A percentile compares a stretch with the other conserved stretches of the same genome.
These are phyloP conservation scores for Pholiota adiposa DNA, from an alignment of 1,284 basidiomycete species.

Conservation along the genomic window DNA sequence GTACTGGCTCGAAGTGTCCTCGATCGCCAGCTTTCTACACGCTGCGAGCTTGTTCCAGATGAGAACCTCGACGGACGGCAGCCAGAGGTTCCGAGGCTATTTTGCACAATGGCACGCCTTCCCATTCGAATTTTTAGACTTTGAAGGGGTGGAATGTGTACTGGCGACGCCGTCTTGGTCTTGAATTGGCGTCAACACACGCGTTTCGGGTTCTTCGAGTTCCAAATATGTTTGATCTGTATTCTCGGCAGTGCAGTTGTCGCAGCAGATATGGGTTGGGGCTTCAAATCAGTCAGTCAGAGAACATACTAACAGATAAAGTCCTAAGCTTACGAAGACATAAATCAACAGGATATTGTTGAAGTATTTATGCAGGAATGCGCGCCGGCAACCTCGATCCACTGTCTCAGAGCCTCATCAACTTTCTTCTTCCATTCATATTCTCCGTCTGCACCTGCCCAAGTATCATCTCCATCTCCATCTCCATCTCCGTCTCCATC, in stretches of 20 bases:
- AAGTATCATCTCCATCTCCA: slow-evolving; percentile 34
- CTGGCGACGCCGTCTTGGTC: background rate
- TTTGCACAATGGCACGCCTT: slow-evolving; percentile 16
- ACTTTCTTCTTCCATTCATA: slow-evolving; percentile 27
- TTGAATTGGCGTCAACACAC: background rate
- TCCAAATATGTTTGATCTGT: background rate
- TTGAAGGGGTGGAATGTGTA: slow-evolving; percentile 17
- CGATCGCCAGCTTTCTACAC: slow-evolving; percentile 4
- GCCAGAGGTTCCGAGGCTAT: background rate
- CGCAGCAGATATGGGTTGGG: slow-evolving; percentile 30
- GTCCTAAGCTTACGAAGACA: slow-evolving; percentile 13
- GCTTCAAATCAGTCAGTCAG: slow-evolving; percentile 15
- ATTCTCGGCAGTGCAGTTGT: slow-evolving; percentile 24
- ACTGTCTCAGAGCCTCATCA: slow-evolving; percentile 22
- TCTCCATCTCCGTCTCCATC: no score
- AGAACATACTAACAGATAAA: background rate
- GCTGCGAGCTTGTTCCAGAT: slow-evolving; percentile 4
- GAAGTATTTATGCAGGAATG: slow-evolving; percentile 26
- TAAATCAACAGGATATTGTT: slow-evolving; percentile 16
- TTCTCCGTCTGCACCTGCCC: no score
- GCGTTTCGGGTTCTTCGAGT: background rate
- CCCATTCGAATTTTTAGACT: slow-evolving; percentile 16
- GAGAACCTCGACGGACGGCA: slow-evolving; percentile 3
- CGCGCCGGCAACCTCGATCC: slow-evolving; percentile 28
- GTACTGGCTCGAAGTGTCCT: background rate